Base-by-base conservation (phyloP, 331 rosid genomes). In the Cydonia oblonga region DNA sequence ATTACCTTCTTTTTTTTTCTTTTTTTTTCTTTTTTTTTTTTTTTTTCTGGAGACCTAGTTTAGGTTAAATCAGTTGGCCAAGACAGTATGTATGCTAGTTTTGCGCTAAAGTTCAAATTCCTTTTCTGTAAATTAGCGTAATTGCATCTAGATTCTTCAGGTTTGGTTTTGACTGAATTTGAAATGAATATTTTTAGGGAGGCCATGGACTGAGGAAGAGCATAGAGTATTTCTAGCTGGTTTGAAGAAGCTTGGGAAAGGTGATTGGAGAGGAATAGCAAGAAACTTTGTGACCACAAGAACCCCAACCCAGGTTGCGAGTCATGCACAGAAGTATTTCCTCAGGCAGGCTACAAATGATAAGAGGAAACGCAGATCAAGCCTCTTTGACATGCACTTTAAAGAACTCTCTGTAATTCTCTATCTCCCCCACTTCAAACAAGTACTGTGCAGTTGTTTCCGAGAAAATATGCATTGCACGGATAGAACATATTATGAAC, bases 311-410 rank as follows among this genome's bases (percentile, higher is more conserved):
- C 92, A 89, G 26, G 88, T 89, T 57, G 92, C 90, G 0, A 89
- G 88, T 26, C 96, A 89, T 76, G 96, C 96, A 1, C 96, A 89
- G 46, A 89, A 89, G 33, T 81, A 81, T 57, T 89, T 83, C 75
- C 77, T 83, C 18, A 81, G 87, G 65, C 76, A 76, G 10, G 75
- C 82, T n/a, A 72, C 81, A 2, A 71, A 52, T 25, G 80, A 84
- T n/a, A 82, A 67, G 75, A 80, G 77, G 70, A 86, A 76, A 60
- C 89, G 84, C 35, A 78, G 87, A 80, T 70, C 85, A 28, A 88
- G 93, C 69, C 82, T 84, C 24, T 88, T 88, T 46, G 90, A 88
- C 73, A 80, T 88, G 64, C 72, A 86, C 38, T 65, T 80, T 16
- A n/a, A 33, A 20, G 70, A 76, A 14, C 59, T 59, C 52, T 7